These are phyloP conservation scores for Epichloe hybrida DNA, from an alignment of 2,329 filamentous ascomycete species.

Conservation along the genomic window DNA sequence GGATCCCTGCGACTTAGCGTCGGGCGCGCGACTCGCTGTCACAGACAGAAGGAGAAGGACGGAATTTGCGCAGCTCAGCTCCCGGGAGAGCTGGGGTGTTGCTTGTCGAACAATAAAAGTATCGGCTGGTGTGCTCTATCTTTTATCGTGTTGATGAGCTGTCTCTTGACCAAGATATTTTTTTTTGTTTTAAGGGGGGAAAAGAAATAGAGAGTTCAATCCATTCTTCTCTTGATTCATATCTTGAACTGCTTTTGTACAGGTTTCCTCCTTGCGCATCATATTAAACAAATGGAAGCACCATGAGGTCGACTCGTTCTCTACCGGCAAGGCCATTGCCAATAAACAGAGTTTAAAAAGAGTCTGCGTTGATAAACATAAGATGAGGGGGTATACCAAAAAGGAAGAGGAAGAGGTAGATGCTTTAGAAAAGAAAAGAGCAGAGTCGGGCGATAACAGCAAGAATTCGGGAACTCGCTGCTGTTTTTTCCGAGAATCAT, in stretches of 20 bases:
- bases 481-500: not conserved
- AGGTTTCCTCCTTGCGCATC: not conserved
- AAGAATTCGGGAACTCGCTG: not conserved
- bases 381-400: not conserved
- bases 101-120: not conserved
- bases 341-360: not conserved
- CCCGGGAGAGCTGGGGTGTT: not conserved
- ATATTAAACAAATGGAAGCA: constrained; percentile 1
- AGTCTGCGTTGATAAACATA: not conserved
- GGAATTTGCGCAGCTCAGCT: not conserved
- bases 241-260: not conserved
- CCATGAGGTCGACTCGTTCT: not conserved
- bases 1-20: not conserved
- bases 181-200: not conserved
- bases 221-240: not conserved
- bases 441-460: not conserved
- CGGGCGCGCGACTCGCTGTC: not conserved
- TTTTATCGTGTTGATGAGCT: not conserved
- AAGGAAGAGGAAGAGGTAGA: not conserved
- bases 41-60: not conserved
- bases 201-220: not conserved
- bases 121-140: not conserved
- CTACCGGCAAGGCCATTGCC: not conserved
- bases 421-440: not conserved
- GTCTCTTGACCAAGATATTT: not conserved